Evolutionary conservation across 148 eudicot species (phyloP).

Genomic region (Mesembryanthemum crystallinum): DNA sequence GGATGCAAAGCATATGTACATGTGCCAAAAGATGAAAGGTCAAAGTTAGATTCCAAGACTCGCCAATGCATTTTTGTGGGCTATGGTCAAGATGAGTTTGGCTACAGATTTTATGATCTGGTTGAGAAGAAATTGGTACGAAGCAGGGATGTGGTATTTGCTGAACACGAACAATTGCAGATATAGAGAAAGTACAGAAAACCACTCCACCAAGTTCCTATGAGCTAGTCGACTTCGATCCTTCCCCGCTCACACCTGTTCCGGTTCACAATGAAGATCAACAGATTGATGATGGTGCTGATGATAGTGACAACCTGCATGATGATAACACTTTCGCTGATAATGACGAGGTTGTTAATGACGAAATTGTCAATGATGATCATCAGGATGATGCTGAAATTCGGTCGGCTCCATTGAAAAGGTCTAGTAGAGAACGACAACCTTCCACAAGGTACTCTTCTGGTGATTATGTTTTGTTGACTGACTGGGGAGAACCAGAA

Average conservation of each 20-base stretch:
- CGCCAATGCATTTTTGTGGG: background rate
- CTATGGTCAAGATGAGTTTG: conserved; percentile 13
- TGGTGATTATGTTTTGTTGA: background rate
- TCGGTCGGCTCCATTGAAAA: background rate
- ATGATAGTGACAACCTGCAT: background rate
- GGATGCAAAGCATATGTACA: conserved; percentile 5
- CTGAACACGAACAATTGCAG: background rate
- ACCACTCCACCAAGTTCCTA: background rate
- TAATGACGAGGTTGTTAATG: background rate
- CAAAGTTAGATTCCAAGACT: background rate
- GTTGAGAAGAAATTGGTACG: conserved; percentile 9
- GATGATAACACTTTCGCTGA: background rate
- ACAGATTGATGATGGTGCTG: background rate
- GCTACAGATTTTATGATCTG: conserved; percentile 20
- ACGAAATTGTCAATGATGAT: background rate
- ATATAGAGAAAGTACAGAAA: conserved; percentile 3
- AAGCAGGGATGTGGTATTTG: conserved; percentile 13
- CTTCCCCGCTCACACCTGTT: background rate
- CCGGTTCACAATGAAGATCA: background rate
- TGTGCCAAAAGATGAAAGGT: conserved; percentile 2
- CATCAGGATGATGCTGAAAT: background rate
- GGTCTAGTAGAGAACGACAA: background rate
- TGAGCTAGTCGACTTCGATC: background rate
- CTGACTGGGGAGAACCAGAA: conserved; percentile 3
- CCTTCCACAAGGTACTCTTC: background rate